Conservation (phyloP, 1,284 basidiomycete genomes). For the Tilletia walkeri region DNA sequence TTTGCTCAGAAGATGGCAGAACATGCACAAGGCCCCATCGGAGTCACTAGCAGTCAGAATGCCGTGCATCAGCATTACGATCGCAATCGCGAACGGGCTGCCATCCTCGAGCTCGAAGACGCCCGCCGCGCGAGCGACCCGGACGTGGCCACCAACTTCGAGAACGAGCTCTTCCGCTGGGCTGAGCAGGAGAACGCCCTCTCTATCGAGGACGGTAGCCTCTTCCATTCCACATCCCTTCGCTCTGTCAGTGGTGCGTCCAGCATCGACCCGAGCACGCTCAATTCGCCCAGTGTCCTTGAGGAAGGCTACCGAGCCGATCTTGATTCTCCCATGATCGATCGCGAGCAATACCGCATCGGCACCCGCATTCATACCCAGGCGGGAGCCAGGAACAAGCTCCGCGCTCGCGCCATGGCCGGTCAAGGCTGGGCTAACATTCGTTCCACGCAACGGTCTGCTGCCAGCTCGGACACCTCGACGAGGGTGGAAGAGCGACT, state of each 20-base stretch:
- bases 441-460: not conserved
- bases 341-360: slow-evolving; percentile 13
- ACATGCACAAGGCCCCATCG: too few relatives aligned
- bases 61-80: not conserved
- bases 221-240: not conserved
- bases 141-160: slow-evolving; percentile 20
- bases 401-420: not conserved
- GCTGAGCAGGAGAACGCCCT: slow-evolving; percentile 16
- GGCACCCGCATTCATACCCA: slow-evolving; percentile 20
- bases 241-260: not conserved
- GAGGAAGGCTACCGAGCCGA: slow-evolving; percentile 19
- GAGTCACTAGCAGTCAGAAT: not conserved
- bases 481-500: not conserved
- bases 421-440: not conserved
- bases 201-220: too few relatives aligned
- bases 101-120: slow-evolving; percentile 13
- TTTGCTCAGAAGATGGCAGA: not conserved
- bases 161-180: slow-evolving; percentile 21
- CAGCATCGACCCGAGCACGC: not conserved
- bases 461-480: not conserved
- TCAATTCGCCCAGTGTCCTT: not conserved
- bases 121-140: slow-evolving; percentile 19
- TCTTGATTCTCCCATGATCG: slow-evolving; percentile 19
- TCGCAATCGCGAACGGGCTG: not conserved
- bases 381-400: not conserved